phyloP scores from a whole-genome alignment of 495 filamentous ascomycete genomes.

The Annulohypoxylon nitens region DNA sequence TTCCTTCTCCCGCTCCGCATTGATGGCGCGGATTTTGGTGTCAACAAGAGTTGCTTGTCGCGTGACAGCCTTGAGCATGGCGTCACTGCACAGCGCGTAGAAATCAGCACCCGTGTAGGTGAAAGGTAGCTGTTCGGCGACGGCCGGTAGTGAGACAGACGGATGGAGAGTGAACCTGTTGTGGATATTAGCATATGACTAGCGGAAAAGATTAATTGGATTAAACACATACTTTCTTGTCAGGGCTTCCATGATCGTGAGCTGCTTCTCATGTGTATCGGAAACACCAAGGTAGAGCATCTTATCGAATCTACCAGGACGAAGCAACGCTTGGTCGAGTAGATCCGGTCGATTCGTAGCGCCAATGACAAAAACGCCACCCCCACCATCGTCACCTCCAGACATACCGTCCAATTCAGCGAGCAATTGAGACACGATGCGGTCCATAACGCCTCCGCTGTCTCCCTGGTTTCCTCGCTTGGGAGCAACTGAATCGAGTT shows the following conservation, averaged over 20 bases:
- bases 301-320: conserved; percentile 96
- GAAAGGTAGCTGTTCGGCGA: conserved; percentile 86
- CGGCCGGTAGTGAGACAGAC: conserved; percentile 75
- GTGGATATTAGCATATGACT: conserved; percentile 27
- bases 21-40: conserved; percentile 78
- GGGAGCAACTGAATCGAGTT: conserved; percentile 95
- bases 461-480: conserved; percentile 98
- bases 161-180: conserved; percentile 83
- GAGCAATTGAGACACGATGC: conserved; percentile 94
- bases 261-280: conserved; percentile 96
- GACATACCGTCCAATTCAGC: conserved; percentile 99
- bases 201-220: neutral
- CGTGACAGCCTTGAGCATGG: conserved; percentile 98
- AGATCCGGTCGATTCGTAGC: conserved; percentile 96
- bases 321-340: conserved; percentile 88
- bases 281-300: conserved; percentile 98
- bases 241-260: conserved; percentile 92
- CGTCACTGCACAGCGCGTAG: conserved; percentile 95
- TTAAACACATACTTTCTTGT: conserved; percentile 80
- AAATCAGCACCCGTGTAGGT: conserved; percentile 98
- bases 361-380: conserved; percentile 97
- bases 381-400: conserved; percentile 81
- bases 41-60: conserved; percentile 88
- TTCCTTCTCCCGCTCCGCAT: conserved; percentile 57
- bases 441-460: conserved; percentile 98